A percentile compares a stretch with the other conserved stretches of the same genome.
These are phyloP conservation scores for Zymoseptoria passerinii DNA, from an alignment of 2,329 filamentous ascomycete species.

Conservation along the genomic window DNA sequence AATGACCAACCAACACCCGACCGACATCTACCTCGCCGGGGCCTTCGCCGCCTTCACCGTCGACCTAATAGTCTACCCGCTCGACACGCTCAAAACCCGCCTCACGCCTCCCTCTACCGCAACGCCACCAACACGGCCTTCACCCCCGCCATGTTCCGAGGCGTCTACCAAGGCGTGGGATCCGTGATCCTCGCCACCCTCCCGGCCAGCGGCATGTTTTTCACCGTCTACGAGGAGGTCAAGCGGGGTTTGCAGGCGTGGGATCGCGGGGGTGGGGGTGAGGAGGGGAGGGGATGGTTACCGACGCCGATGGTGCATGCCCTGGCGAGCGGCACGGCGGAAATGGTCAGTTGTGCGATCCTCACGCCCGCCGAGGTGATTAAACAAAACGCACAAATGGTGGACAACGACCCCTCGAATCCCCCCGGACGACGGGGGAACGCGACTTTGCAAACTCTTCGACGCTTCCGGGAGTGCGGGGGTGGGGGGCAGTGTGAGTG, in stretches of 20 bases:
- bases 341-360: conserved; percentile 77
- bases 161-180: conserved; percentile 79
- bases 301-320: conserved; percentile 65
- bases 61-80: conserved; percentile 75
- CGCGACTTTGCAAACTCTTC: conserved; percentile 50
- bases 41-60: conserved; percentile 79
- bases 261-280: conserved; percentile 38
- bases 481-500: conserved; percentile 63
- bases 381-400: conserved; percentile 90
- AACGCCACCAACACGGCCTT: conserved; percentile 48
- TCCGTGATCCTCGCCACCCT: conserved; percentile 78
- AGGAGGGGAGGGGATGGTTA: conserved; percentile 34
- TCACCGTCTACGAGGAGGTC: conserved; percentile 75
- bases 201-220: conserved; percentile 85
- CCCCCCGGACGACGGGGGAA: conserved; percentile 29
- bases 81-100: conserved; percentile 84
- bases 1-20: conserved; percentile 15
- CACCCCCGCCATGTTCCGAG: conserved; percentile 54
- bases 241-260: conserved; percentile 53
- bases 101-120: conserved; percentile 62
- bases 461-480: conserved; percentile 59
- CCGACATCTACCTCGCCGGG: conserved; percentile 49
- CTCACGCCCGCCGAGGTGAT: conserved; percentile 83
- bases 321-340: conserved; percentile 64
- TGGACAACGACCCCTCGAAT: conserved; percentile 43